Conservation (phyloP, 139 green algal genomes). For the Picochlorum costavermella region DNA sequence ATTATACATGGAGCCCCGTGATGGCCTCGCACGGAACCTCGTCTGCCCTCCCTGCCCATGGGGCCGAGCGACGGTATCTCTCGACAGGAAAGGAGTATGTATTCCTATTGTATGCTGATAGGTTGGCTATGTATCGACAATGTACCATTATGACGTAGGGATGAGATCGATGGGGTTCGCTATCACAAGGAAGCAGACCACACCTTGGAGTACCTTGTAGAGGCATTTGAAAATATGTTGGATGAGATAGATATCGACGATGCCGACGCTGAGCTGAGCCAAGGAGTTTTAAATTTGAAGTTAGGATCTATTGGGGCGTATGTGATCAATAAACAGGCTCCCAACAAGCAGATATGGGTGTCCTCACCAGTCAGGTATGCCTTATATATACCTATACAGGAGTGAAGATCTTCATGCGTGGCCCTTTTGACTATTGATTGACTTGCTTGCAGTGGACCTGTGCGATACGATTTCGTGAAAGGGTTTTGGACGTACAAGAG, state of each 20-base stretch:
- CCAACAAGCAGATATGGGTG: slow-evolving; percentile 94
- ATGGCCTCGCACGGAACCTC: no score
- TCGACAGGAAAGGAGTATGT: no score
- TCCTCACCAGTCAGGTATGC: slow-evolving; percentile 69
- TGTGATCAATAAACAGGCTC: slow-evolving; percentile 96
- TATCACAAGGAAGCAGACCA: slow-evolving; percentile 52
- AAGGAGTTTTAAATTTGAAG: slow-evolving; percentile 76
- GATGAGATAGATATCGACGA: slow-evolving; percentile 36
- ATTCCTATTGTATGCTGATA: no score
- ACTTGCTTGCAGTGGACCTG: slow-evolving; percentile 25
- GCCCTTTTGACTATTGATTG: no score
- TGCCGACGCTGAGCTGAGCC: slow-evolving; percentile 63
- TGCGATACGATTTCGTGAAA: slow-evolving; percentile 44
- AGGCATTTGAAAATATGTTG: slow-evolving; percentile 53
- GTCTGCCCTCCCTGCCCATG: no score
- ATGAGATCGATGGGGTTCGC: slow-evolving; percentile 27
- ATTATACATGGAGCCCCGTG: no score
- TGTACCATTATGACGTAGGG: background rate
- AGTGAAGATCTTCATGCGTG: background rate
- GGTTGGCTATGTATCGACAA: background rate
- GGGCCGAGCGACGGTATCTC: no score
- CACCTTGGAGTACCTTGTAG: slow-evolving; percentile 45
- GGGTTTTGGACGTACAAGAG: slow-evolving; percentile 67
- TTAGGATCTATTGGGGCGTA: slow-evolving; percentile 81
- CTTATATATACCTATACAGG: background rate